A percentile compares a stretch with the other conserved stretches of the same genome.
Conservation (phyloP, 75 land plant genomes). For the Cryptomeria japonica region DNA sequence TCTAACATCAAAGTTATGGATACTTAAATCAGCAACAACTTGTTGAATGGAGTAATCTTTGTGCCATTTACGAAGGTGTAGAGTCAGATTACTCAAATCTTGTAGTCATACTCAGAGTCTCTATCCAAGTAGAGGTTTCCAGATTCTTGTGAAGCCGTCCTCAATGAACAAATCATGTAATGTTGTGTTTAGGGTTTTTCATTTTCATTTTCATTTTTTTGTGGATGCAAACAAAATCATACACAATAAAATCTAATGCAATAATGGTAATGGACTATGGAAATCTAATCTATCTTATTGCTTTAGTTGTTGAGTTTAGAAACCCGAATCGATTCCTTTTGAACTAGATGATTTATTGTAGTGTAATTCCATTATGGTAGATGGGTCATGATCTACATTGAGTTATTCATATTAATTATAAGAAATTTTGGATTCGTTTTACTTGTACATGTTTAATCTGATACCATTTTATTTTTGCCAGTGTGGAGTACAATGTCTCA, state of each 20-base stretch:
- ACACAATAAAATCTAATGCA: too few species aligned
- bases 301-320: too few species aligned
- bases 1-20: not conserved
- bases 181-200: not conserved
- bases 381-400: too few species aligned
- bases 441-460: not conserved
- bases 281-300: too few species aligned
- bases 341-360: too few species aligned
- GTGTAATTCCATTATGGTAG: too few species aligned
- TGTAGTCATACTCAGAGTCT: slow-evolving; percentile 48
- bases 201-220: not conserved
- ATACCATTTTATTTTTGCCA: slow-evolving; percentile 26
- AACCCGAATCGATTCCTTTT: too few species aligned
- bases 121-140: slow-evolving; percentile 72
- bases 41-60: slow-evolving; percentile 70
- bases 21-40: not conserved
- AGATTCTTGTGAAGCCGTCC: slow-evolving; percentile 63
- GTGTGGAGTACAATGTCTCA: slow-evolving; percentile 93
- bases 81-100: slow-evolving; percentile 63
- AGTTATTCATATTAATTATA: too few species aligned
- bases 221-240: too few species aligned
- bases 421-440: too few species aligned
- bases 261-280: too few species aligned
- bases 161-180: slow-evolving; percentile 2
- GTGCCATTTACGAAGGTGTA: slow-evolving; percentile 85